These are phyloP conservation scores for Aspergillus sojae DNA, from an alignment of 2,329 filamentous ascomycete species.

Conservation along the genomic window DNA sequence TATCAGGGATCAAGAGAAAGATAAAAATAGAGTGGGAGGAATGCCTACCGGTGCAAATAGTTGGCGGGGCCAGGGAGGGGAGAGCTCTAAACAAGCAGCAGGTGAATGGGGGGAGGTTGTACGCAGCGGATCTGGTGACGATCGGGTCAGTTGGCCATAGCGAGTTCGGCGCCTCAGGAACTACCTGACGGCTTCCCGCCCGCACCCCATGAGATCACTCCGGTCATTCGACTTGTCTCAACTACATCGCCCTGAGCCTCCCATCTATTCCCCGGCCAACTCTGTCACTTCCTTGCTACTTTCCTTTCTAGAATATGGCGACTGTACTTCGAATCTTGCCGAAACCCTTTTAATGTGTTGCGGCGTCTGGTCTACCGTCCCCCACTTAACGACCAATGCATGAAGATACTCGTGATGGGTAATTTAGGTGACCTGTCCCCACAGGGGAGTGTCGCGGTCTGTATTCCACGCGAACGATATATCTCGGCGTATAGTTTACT, in stretches of 20 bases:
- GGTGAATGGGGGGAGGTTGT: slow-evolving; percentile 9
- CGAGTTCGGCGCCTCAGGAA: slow-evolving; percentile 4
- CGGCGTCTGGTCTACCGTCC: slow-evolving; percentile 13
- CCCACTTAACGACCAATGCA: slow-evolving; percentile 35
- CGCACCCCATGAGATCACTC: slow-evolving; percentile 12
- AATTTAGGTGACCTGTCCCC: slow-evolving; percentile 75
- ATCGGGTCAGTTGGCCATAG: slow-evolving; percentile 12
- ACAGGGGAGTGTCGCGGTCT: slow-evolving; percentile 74
- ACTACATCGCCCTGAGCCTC: neutral
- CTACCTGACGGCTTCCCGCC: slow-evolving; percentile 7
- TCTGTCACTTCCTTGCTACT: neutral
- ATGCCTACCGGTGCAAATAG: slow-evolving; percentile 1
- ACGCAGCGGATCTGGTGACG: slow-evolving; percentile 20
- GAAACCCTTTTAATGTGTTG: slow-evolving; percentile 17
- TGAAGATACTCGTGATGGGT: slow-evolving; percentile 59
- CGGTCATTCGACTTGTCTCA: slow-evolving; percentile 15
- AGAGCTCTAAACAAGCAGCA: slow-evolving; percentile 6
- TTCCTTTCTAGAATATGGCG: slow-evolving; percentile 11
- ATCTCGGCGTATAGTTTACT: neutral
- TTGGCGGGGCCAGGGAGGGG: neutral
- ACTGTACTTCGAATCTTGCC: slow-evolving; percentile 6
- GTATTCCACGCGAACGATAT: slow-evolving; percentile 32
- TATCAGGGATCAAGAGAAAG: neutral
- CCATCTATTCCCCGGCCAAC: neutral
- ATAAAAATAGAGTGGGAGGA: neutral